phyloP scores from a whole-genome alignment of 495 filamentous ascomycete genomes.

The Lasiosphaeris hirsuta region DNA sequence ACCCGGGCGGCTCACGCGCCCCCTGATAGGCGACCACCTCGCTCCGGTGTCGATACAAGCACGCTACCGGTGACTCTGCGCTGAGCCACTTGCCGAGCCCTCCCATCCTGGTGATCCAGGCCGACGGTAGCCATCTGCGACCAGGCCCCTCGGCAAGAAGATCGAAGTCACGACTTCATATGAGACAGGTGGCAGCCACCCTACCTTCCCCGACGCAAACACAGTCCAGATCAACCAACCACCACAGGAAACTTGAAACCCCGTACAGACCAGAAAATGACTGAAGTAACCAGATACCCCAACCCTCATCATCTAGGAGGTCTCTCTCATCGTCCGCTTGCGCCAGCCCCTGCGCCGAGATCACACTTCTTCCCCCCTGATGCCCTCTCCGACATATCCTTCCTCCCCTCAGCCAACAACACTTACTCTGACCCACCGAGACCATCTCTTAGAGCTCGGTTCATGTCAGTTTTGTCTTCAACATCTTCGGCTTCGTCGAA shows the following conservation, averaged over 20 bases:
- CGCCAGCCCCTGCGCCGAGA: slow-evolving; percentile 13
- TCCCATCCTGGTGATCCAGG: not conserved
- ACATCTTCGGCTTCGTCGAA: slow-evolving; percentile 21
- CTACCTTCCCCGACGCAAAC: not conserved
- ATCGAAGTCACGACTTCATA: not conserved
- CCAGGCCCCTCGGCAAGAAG: not conserved
- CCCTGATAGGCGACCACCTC: not conserved
- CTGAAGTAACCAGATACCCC: slow-evolving; percentile 21
- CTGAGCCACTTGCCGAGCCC: slow-evolving; percentile 6
- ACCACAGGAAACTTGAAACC: not conserved
- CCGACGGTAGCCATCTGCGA: not conserved
- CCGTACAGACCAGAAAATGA: slow-evolving; percentile 16
- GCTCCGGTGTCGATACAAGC: too few relatives aligned
- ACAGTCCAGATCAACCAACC: not conserved
- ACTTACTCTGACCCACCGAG: not conserved
- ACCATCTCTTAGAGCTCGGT: slow-evolving; percentile 16
- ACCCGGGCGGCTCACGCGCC: slow-evolving; percentile 3
- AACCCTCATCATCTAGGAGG: slow-evolving; percentile 17
- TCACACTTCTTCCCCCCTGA: slow-evolving; percentile 9
- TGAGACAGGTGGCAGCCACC: slow-evolving; percentile 5
- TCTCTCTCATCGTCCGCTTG: slow-evolving; percentile 15
- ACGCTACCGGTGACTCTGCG: not conserved
- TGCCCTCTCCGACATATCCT: slow-evolving; percentile 13
- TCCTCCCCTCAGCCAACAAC: slow-evolving; percentile 10
- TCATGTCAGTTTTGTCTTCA: slow-evolving; percentile 23